Conservation (phyloP, 306 rosid species). For the Notholithocarpus densiflorus region DNA sequence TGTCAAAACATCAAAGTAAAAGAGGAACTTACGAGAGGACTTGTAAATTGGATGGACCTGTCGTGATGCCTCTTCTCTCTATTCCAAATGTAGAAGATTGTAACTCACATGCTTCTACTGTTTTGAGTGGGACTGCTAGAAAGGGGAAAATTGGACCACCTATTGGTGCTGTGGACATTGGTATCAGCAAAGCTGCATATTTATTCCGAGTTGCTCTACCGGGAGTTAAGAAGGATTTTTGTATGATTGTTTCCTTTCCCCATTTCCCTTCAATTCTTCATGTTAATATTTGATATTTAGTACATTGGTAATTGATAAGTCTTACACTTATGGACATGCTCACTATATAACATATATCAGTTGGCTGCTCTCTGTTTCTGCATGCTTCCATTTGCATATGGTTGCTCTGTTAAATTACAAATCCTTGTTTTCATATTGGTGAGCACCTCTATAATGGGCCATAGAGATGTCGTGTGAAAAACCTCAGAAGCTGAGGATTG, state of each 20-base stretch:
- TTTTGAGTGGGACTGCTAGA: slow-evolving; percentile 56
- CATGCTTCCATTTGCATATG: background rate
- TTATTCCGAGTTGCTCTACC: slow-evolving; percentile 68
- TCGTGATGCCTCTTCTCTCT: slow-evolving; percentile 45
- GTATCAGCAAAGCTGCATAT: slow-evolving; percentile 51
- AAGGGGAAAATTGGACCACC: slow-evolving; percentile 51
- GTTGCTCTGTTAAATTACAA: too few relatives aligned
- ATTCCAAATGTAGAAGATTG: slow-evolving; percentile 26
- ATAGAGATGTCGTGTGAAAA: too few relatives aligned
- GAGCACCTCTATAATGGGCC: background rate
- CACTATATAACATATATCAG: background rate
- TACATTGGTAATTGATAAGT: background rate
- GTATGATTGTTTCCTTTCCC: slow-evolving; percentile 39
- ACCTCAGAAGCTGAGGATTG: too few relatives aligned
- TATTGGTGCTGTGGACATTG: slow-evolving; percentile 62
- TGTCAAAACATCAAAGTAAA: slow-evolving; percentile 12
- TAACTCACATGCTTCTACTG: slow-evolving; percentile 27
- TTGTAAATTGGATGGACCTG: slow-evolving; percentile 33
- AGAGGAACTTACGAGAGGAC: slow-evolving; percentile 30
- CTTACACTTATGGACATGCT: background rate
- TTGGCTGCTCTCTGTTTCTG: background rate
- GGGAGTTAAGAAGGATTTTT: slow-evolving; percentile 54
- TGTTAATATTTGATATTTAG: background rate
- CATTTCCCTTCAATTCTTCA: slow-evolving; percentile 1
- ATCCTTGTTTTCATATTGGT: background rate